These are phyloP conservation scores for Globisporangium echinulatum DNA, from an alignment of 352 stramenopile species.

Conservation along the genomic window DNA sequence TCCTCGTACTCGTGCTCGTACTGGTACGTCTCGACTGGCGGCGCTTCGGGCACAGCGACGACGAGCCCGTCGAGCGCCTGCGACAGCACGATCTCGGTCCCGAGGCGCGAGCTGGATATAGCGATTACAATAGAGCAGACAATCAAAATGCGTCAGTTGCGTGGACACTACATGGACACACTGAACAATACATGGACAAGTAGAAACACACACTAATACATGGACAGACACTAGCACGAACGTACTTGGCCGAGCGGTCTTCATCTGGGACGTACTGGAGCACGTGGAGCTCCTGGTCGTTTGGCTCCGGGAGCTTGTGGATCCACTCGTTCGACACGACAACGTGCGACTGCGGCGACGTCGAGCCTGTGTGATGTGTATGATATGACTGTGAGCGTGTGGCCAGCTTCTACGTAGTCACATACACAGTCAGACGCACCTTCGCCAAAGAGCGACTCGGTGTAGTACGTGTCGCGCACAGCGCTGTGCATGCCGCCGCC, in stretches of 20 bases:
- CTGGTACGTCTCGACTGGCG: conserved; percentile 76
- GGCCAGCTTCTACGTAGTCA: too few species aligned
- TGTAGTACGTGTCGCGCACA: conserved; percentile 73
- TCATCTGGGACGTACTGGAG: conserved; percentile 76
- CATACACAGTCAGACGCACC: conserved; percentile 14
- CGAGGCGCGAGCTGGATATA: conserved; percentile 60
- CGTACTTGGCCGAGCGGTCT: conserved; percentile 76
- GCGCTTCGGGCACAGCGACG: conserved; percentile 78
- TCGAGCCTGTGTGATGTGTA: conserved; percentile 22
- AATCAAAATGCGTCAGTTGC: neutral
- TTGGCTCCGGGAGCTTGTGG: conserved; percentile 58
- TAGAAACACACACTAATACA: neutral
- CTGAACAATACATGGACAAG: neutral
- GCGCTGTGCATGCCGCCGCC: conserved; percentile 65
- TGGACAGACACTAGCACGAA: neutral
- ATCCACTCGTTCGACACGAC: conserved; percentile 87
- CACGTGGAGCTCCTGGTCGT: conserved; percentile 71
- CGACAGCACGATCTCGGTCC: conserved; percentile 81
- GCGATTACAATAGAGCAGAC: neutral
- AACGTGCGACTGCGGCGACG: conserved; percentile 81
- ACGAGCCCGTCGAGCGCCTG: conserved; percentile 86
- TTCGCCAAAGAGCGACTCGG: conserved; percentile 85
- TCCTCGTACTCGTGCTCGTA: conserved; percentile 87
- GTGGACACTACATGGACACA: neutral
- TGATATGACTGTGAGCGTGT: too few species aligned